Evolutionary conservation across 2,329 filamentous ascomycete genomes (phyloP).

Genomic region (Colletotrichum zoysiae): DNA sequence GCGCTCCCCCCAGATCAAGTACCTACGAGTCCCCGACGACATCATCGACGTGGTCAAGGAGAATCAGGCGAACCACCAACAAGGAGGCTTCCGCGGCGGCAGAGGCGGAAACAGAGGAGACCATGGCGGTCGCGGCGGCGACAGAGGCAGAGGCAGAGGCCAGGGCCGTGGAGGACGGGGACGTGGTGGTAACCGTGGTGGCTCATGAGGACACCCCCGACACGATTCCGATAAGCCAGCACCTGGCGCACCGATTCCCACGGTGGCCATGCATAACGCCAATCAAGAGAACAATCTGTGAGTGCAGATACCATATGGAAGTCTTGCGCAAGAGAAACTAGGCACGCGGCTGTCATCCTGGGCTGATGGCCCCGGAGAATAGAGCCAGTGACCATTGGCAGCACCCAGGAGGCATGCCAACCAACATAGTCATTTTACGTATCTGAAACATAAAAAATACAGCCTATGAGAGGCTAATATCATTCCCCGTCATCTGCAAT

Average conservation of each 20-base stretch:
- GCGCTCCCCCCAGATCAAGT: constrained; percentile 89
- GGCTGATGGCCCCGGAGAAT: background rate
- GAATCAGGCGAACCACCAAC: constrained; percentile 82
- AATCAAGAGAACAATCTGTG: background rate
- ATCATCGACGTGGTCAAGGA: constrained; percentile 96
- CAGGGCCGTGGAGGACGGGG: constrained; percentile 38
- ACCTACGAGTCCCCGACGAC: constrained; percentile 94
- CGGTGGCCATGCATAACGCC: constrained; percentile 1
- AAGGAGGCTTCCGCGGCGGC: constrained; percentile 73
- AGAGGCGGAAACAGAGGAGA: constrained; percentile 71
- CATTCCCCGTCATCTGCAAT: background rate
- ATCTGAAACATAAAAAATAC: constrained; percentile 16
- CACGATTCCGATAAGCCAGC: constrained; percentile 16
- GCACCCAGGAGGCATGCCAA: constrained; percentile 6
- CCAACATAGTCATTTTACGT: constrained; percentile 28
- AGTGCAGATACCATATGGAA: background rate
- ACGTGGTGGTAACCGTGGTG: constrained; percentile 37
- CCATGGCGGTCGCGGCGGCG: constrained; percentile 67
- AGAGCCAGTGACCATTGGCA: background rate
- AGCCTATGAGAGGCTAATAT: background rate
- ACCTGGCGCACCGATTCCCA: background rate
- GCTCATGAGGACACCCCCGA: constrained; percentile 20
- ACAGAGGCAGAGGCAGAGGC: constrained; percentile 67
- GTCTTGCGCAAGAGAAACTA: constrained; percentile 12
- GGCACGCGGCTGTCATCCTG: background rate